These are phyloP conservation scores for Mycena galopus DNA, from an alignment of 768 basidiomycete species.

Conservation along the genomic window DNA sequence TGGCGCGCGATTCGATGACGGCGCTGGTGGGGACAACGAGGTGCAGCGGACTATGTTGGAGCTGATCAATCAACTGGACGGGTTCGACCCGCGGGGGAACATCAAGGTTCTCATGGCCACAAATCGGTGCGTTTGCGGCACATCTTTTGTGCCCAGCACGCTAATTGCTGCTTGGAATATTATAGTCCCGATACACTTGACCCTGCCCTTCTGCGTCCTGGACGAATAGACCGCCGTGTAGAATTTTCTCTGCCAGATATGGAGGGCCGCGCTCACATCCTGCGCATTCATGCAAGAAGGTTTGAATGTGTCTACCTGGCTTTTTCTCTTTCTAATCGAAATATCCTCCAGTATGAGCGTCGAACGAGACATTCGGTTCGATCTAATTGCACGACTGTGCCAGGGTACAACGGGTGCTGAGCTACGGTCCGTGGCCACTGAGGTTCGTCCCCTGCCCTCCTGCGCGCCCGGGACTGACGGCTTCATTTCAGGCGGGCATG, in stretches of 20 bases:
- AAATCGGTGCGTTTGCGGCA: slow-evolving; percentile 86
- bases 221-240: slow-evolving; percentile 95
- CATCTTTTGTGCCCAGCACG: slow-evolving; percentile 3
- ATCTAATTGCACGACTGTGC: slow-evolving; percentile 95
- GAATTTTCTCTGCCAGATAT: slow-evolving; percentile 96
- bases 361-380: slow-evolving; percentile 96
- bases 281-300: slow-evolving; percentile 97
- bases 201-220: slow-evolving; percentile 95
- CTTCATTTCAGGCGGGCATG: slow-evolving; percentile 91
- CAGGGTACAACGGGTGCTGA: slow-evolving; percentile 99
- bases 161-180: slow-evolving; percentile 55
- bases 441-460: slow-evolving; percentile 61
- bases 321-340: slow-evolving; percentile 2
- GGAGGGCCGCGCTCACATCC: slow-evolving; percentile 96
- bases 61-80: slow-evolving; percentile 97
- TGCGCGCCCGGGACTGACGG: slow-evolving; percentile 1
- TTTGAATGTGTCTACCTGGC: slow-evolving; percentile 45
- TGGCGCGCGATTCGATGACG: slow-evolving; percentile 97
- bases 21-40: slow-evolving; percentile 98
- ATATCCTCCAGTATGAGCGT: slow-evolving; percentile 86
- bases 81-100: slow-evolving; percentile 98
- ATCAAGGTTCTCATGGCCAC: slow-evolving; percentile 99
- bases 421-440: slow-evolving; percentile 95
- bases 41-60: slow-evolving; percentile 99
- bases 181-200: slow-evolving; percentile 93